Base-by-base conservation (phyloP, 2,329 filamentous ascomycete species). In the Neofusicoccum kwambonambiense region DNA sequence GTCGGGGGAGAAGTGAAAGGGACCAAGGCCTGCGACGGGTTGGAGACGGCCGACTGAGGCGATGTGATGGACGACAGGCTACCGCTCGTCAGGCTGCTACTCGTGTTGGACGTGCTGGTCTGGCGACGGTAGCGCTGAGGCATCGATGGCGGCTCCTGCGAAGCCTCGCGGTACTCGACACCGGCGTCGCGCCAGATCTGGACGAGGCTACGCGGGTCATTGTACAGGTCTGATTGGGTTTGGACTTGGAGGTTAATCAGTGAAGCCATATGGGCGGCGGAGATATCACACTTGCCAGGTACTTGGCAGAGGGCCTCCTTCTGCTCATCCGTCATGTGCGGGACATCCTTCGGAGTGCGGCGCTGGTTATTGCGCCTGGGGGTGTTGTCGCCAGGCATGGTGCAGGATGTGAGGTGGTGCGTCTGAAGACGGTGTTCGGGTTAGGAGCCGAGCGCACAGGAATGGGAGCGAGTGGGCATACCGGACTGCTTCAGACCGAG, bases 171-270 rank as follows among this genome's bases (percentile, higher is more conserved):
- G 54, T 57, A 57, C 15, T 15, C 41, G n/a, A 47, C 27, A 7
- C 42, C 41, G 2, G 42, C 31, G 42, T 60, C 56, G 42, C 31
- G 27, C 31, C 31, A 60, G 42, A 60, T 60, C 42, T 60, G 56
- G 41, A 60, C 56, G 5, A 60, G 56, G 42, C 56, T 60, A 37
- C 56, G 56, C n/a, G 41, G 56, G 42, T 60, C 56, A 31, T 47
- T 17, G 56, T 60, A 60, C 15, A 60, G 31, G 56, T 60, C 56
- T 60, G 27, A 31, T 31, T 9, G n/a, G 15, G 15, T 15, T 15
- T n/a, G 1, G 41, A 9, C n/a, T 37, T 4, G 5, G 27, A 8
- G 15, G 54, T 57, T 34, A 22, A 42, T 49, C 41, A 60, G 42
- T 44, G 11, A 2, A 2, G 27, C 4, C 5, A 31, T 31, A 7